phyloP scores from a whole-genome alignment of 139 green algal species.

The Limnomonas spitsbergensis region DNA sequence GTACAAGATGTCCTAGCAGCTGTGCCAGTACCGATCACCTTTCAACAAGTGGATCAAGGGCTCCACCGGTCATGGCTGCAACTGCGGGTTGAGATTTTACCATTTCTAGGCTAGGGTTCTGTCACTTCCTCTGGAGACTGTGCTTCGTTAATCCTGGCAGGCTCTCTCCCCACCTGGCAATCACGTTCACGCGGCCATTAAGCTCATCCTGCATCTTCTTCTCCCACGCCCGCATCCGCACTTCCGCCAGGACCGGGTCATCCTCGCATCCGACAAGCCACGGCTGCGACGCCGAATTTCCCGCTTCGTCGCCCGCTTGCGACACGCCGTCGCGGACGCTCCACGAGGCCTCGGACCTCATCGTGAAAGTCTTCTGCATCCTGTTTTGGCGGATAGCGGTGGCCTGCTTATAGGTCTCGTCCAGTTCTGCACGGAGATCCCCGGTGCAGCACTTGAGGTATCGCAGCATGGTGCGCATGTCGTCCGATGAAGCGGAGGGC shows the following conservation, averaged over 20 bases:
- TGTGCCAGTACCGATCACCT: too few relatives aligned
- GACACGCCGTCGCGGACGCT: not conserved
- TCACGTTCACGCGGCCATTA: not conserved
- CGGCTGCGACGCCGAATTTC: too few relatives aligned
- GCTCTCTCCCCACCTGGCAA: conserved; percentile 3
- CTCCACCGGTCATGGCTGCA: too few relatives aligned
- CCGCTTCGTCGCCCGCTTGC: not conserved
- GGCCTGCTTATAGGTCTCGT: not conserved
- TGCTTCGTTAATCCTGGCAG: too few relatives aligned
- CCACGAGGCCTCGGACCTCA: too few relatives aligned
- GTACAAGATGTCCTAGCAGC: too few relatives aligned
- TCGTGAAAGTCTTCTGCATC: not conserved
- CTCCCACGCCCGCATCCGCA: not conserved
- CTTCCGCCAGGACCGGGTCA: not conserved
- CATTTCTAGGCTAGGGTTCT: too few relatives aligned
- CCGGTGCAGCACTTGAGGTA: not conserved
- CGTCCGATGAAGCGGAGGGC: not conserved
- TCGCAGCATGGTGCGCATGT: conserved; percentile 5
- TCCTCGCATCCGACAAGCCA: not conserved
- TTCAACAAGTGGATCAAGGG: too few relatives aligned
- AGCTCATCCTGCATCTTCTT: not conserved
- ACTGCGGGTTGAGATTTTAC: too few relatives aligned
- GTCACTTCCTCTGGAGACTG: too few relatives aligned
- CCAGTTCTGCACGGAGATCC: not conserved
- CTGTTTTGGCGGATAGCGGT: not conserved